Percentiles rank a stretch among this genome's conserved stretches.
Conservation (phyloP, 257 asterid species). For the Solanum chiquidenum region DNA sequence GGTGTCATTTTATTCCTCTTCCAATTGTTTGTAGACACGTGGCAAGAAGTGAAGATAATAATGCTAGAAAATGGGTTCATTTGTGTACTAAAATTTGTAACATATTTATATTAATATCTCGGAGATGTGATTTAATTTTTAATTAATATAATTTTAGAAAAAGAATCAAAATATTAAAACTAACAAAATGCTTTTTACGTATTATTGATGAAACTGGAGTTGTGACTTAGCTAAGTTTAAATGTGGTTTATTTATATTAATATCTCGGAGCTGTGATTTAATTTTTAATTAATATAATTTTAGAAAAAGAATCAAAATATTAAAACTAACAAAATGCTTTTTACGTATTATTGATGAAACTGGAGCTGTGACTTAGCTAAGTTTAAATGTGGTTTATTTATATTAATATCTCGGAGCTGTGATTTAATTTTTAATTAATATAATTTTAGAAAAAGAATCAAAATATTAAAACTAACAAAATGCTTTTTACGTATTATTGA, state of each 20-base stretch:
- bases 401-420: not conserved
- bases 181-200: not conserved
- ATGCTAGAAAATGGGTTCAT: not conserved
- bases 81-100: not conserved
- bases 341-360: not conserved
- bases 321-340: not conserved
- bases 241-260: not conserved
- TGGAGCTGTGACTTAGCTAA: too few relatives aligned
- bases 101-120: not conserved
- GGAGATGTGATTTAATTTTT: not conserved
- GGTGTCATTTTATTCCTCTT: not conserved
- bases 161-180: not conserved
- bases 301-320: not conserved
- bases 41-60: not conserved
- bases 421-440: not conserved
- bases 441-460: not conserved
- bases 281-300: not conserved
- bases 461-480: not conserved
- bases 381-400: too few relatives aligned
- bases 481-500: not conserved
- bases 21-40: not conserved
- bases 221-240: too few relatives aligned
- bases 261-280: not conserved
- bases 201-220: not conserved
- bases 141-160: not conserved